These are phyloP conservation scores for Auriscalpium orientale DNA, from an alignment of 768 basidiomycete species.

Conservation along the genomic window DNA sequence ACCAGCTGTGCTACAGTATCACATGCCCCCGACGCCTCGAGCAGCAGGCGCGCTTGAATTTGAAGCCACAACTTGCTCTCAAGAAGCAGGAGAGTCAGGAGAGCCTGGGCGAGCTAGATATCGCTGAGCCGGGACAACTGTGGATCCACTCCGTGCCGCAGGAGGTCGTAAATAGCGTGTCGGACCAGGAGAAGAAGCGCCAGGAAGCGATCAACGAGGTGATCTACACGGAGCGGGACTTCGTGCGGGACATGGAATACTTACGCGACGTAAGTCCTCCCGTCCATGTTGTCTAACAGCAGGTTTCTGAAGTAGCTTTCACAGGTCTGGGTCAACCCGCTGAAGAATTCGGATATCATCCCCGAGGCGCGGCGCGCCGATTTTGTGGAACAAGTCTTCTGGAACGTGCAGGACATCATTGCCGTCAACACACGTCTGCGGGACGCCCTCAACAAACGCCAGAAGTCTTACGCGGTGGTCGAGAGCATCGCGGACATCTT, in stretches of 20 bases:
- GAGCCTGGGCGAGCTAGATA: conserved; percentile 66
- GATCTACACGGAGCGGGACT: conserved; percentile 90
- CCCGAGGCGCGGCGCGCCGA: conserved; percentile 68
- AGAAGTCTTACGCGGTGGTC: conserved; percentile 92
- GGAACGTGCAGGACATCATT: conserved; percentile 94
- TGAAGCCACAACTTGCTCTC: conserved; percentile 88
- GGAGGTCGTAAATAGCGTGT: conserved; percentile 88
- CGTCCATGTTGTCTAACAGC: conserved; percentile 1
- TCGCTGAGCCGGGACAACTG: conserved; percentile 70
- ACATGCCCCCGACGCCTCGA: conserved; percentile 91
- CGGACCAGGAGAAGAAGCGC: conserved; percentile 87
- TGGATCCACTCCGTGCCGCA: conserved; percentile 97
- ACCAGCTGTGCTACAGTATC: conserved; percentile 94
- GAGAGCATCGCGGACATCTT: conserved; percentile 89
- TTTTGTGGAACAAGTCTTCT: conserved; percentile 92
- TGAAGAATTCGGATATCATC: conserved; percentile 72
- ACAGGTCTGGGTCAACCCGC: conserved; percentile 82
- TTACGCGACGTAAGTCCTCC: conserved; percentile 71
- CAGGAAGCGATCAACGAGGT: conserved; percentile 99
- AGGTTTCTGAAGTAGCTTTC: background rate
- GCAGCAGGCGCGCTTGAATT: conserved; percentile 89
- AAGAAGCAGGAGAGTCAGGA: conserved; percentile 67
- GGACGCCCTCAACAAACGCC: conserved; percentile 89
- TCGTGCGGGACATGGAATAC: conserved; percentile 97
- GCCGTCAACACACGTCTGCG: conserved; percentile 86